phyloP scores from a whole-genome alignment of 768 basidiomycete species.

The Mycena sanguinolenta region DNA sequence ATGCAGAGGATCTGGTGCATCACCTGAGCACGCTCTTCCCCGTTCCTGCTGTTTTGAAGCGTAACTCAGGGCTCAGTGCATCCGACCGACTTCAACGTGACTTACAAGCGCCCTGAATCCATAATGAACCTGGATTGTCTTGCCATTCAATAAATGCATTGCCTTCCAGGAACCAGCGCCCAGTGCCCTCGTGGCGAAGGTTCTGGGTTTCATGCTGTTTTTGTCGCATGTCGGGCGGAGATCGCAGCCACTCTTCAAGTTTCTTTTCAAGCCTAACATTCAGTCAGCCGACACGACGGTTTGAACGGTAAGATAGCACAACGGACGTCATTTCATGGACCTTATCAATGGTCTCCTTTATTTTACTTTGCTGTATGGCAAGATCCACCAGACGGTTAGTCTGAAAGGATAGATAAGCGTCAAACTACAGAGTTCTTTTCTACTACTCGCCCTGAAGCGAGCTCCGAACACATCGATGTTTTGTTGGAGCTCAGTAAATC shows the following conservation, averaged over 20 bases:
- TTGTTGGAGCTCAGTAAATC: no score
- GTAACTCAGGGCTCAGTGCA: neutral
- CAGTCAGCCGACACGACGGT: neutral
- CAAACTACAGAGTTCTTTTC: no score
- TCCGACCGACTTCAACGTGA: neutral
- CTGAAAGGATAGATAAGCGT: neutral
- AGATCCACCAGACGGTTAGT: slow-evolving; percentile 22
- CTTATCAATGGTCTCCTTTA: neutral
- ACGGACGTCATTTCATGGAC: slow-evolving; percentile 11
- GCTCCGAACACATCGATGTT: no score
- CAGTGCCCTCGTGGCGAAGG: slow-evolving; percentile 14
- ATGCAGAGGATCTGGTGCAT: neutral
- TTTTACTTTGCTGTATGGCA: neutral
- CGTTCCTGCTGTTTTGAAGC: no score
- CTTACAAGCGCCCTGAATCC: slow-evolving; percentile 25
- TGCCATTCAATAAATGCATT: slow-evolving; percentile 9
- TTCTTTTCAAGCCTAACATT: neutral
- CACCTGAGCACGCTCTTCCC: slow-evolving; percentile 25
- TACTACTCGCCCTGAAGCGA: no score
- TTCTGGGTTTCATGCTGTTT: slow-evolving; percentile 7
- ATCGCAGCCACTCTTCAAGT: no score
- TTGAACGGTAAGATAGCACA: neutral
- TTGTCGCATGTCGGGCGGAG: slow-evolving; percentile 2
- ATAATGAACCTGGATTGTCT: slow-evolving; percentile 12
- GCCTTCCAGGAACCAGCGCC: slow-evolving; percentile 2